phyloP scores from a whole-genome alignment of 2,329 filamentous ascomycete genomes.

The Chalaropsis thielavioides region DNA sequence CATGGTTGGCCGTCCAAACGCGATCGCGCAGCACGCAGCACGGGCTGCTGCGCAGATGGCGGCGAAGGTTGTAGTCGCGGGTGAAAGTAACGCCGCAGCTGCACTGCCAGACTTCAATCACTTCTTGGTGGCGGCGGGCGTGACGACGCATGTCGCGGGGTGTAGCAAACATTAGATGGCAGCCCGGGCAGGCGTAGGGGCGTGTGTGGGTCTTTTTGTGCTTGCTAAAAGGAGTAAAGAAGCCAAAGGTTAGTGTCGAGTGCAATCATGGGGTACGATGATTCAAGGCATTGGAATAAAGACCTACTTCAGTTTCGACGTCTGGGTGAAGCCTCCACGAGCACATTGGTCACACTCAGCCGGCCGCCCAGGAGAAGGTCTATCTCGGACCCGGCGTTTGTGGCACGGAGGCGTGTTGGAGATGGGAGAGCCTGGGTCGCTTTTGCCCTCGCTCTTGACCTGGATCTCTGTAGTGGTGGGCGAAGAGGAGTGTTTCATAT shows the following conservation, averaged over 20 bases:
- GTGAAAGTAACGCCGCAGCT: slow-evolving; percentile 12
- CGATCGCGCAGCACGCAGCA: neutral
- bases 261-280: neutral
- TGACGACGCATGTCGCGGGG: slow-evolving; percentile 13
- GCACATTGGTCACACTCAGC: neutral
- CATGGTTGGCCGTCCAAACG: slow-evolving; percentile 3
- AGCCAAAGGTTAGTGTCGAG: neutral
- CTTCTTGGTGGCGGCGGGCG: slow-evolving; percentile 6
- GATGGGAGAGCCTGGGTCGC: neutral
- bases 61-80: slow-evolving; percentile 16
- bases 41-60: slow-evolving; percentile 5
- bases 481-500: neutral
- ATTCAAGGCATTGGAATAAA: neutral
- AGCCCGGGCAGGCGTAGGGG: slow-evolving; percentile 7
- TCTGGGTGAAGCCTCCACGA: neutral
- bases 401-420: neutral
- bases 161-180: slow-evolving; percentile 3
- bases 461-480: neutral
- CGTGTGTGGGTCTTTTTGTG: slow-evolving; percentile 8
- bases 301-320: neutral
- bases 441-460: neutral
- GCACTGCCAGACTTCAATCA: slow-evolving; percentile 9
- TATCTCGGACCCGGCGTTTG: neutral
- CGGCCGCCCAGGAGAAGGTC: neutral
- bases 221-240: neutral